Evolutionary conservation across 768 basidiomycete species (phyloP).

Genomic region (Boletus coccyginus): DNA sequence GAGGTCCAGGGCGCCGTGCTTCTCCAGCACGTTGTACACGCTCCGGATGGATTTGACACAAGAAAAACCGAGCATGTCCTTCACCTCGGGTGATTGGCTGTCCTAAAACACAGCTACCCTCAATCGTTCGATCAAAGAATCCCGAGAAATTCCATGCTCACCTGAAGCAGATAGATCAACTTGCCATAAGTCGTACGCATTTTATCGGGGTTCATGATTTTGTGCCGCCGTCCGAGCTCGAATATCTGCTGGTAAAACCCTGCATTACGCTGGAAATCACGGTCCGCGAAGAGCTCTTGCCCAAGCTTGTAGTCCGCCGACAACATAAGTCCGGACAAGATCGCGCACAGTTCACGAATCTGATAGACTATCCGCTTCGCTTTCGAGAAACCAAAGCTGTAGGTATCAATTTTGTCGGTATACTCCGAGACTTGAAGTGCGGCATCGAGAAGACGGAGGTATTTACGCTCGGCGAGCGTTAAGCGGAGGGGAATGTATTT

Average conservation of each 20-base stretch:
- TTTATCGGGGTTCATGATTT: constrained; percentile 92
- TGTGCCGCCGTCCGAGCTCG: constrained; percentile 80
- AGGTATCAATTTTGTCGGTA: constrained; percentile 86
- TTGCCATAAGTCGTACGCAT: constrained; percentile 90
- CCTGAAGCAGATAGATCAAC: constrained; percentile 80
- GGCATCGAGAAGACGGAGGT: constrained; percentile 79
- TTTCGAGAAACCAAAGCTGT: constrained; percentile 75
- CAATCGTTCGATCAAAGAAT: not conserved
- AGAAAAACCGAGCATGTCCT: constrained; percentile 74
- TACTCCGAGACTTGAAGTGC: constrained; percentile 84
- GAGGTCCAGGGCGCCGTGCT: constrained; percentile 59
- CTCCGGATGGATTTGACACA: constrained; percentile 78
- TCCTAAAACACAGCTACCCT: constrained; percentile 47
- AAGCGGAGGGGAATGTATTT: constrained; percentile 81
- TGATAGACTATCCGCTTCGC: constrained; percentile 86
- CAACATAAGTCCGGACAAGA: constrained; percentile 79
- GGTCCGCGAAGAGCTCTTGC: constrained; percentile 80
- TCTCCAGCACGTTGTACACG: constrained; percentile 65
- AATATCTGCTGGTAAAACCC: constrained; percentile 80
- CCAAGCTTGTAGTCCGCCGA: constrained; percentile 86
- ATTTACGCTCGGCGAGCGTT: constrained; percentile 74
- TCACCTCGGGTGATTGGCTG: constrained; percentile 80
- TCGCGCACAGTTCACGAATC: constrained; percentile 83
- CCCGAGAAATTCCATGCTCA: constrained; percentile 26
- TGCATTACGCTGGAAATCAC: constrained; percentile 77